Base-by-base conservation (phyloP, 108 stramenopile species). In the Nitzschia sp. region DNA sequence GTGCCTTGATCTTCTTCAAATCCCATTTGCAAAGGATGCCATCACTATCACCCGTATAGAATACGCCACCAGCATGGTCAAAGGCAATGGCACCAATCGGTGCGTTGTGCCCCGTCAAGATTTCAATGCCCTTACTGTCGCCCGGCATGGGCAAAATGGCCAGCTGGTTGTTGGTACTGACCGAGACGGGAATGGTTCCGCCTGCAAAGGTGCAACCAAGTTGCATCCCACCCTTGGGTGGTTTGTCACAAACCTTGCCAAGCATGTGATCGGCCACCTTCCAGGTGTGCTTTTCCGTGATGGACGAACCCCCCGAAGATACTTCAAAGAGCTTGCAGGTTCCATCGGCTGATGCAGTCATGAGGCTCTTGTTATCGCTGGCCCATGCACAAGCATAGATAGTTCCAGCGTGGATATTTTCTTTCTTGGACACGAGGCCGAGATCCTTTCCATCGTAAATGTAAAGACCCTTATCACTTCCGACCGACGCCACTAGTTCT, bases 311-410 rank as follows among this genome's bases (percentile, higher is more conserved):
- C 46, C 78, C 83, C 34, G 66, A 35, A 55, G 29, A 62, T 3
- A 83, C 79, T 51, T 76, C 69, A 59, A 92, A 80, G 64, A 97
- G 72, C 57, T 92, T 89, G 59, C 82, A 87, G 29, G 91, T 96
- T 29, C 97, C 97, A 81, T 98, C 97, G 11, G 97, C 96, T 0
- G 90, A 88, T 31, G 94, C 84, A 0, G 98, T 98, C 21, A 95
- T 72, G 2, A 98, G 34, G 51, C 77, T 64, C 5, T 80, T 76
- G n/a, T 89, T 86, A 61, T 84, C 85, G 15, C 83, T 62, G 68
- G 74, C 79, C 87, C 94, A 97, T 3, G 91, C 82, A 67, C 94
- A 90, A 15, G 85, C 76, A 76, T 94, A 98, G 59, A 98, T 94
- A 57, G 88, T 88, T 31, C 89, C 93, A 19, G 68, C 53, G 70